These are phyloP conservation scores for Dryas drummondii DNA, from an alignment of 306 rosid species.

Conservation along the genomic window DNA sequence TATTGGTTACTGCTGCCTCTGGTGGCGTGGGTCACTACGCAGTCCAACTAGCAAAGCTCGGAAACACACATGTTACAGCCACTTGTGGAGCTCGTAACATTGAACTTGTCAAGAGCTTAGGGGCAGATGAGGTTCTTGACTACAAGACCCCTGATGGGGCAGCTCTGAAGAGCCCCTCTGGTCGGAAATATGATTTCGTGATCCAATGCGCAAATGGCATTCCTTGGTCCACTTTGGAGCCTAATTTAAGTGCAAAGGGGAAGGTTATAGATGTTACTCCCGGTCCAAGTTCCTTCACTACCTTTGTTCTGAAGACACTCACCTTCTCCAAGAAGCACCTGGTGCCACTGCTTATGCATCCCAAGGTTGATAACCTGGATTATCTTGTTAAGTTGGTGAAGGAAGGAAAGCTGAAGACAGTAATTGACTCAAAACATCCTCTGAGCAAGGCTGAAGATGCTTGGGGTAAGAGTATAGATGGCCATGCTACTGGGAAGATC, in stretches of 20 bases:
- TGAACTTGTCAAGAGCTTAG: constrained; percentile 55
- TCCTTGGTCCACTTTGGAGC: constrained; percentile 78
- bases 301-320: constrained; percentile 49
- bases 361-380: constrained; percentile 49
- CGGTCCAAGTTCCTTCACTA: constrained; percentile 30
- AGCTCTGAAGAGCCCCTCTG: constrained; percentile 67
- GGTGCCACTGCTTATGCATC: constrained; percentile 51
- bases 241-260: constrained; percentile 54
- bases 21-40: constrained; percentile 88
- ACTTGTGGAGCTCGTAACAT: constrained; percentile 80
- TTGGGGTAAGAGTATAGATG: constrained; percentile 68
- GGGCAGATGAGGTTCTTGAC: constrained; percentile 78
- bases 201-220: constrained; percentile 54
- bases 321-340: constrained; percentile 64
- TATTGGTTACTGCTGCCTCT: constrained; percentile 76
- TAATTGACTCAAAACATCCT: constrained; percentile 62
- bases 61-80: constrained; percentile 73
- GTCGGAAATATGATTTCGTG: constrained; percentile 63
- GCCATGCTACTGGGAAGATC: constrained; percentile 88
- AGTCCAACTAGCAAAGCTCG: constrained; percentile 77
- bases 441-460: constrained; percentile 57
- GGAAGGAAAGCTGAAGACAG: constrained; percentile 68
- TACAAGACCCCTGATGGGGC: constrained; percentile 70
- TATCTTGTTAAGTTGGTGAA: constrained; percentile 60
- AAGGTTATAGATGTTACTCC: constrained; percentile 71